Percentiles rank a stretch among this genome's conserved stretches.
These are phyloP conservation scores for Parmales sp. DNA, from an alignment of 108 stramenopile genomes.

Conservation along the genomic window DNA sequence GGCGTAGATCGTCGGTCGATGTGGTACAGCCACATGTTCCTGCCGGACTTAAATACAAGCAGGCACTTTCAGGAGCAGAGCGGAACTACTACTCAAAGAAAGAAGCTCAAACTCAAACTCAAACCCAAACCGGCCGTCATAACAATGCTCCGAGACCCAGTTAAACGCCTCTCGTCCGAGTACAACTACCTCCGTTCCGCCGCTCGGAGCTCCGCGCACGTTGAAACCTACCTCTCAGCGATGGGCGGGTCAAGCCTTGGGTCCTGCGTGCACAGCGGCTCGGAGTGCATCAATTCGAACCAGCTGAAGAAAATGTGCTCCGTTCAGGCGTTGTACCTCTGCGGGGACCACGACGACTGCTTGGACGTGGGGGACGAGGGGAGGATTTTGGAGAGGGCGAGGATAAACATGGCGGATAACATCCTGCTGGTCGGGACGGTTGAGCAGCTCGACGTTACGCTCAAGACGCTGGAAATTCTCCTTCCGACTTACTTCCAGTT, in stretches of 20 bases:
- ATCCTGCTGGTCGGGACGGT: background rate
- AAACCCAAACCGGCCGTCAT: background rate
- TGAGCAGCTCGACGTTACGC: background rate
- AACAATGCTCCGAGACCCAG: background rate
- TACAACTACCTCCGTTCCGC: background rate
- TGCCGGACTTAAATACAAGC: background rate
- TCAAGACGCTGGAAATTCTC: background rate
- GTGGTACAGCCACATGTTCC: background rate
- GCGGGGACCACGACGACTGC: background rate
- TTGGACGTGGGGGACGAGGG: background rate
- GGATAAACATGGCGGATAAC: background rate
- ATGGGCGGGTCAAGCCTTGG: background rate
- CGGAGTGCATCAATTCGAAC: background rate
- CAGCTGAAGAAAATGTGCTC: background rate
- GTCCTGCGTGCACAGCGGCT: background rate
- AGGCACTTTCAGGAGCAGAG: background rate
- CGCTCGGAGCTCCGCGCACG: background rate
- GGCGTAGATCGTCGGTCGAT: background rate
- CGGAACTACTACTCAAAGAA: background rate
- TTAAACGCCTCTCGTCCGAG: background rate
- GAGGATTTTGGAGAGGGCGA: background rate
- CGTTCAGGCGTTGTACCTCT: background rate
- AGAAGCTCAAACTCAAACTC: background rate
- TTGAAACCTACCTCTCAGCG: background rate
- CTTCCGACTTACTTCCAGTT: slow-evolving; percentile 7